Percentiles rank a stretch among this genome's conserved stretches.
phyloP scores from a whole-genome alignment of 352 stramenopile genomes.

The Phytophthora pluvialis region DNA sequence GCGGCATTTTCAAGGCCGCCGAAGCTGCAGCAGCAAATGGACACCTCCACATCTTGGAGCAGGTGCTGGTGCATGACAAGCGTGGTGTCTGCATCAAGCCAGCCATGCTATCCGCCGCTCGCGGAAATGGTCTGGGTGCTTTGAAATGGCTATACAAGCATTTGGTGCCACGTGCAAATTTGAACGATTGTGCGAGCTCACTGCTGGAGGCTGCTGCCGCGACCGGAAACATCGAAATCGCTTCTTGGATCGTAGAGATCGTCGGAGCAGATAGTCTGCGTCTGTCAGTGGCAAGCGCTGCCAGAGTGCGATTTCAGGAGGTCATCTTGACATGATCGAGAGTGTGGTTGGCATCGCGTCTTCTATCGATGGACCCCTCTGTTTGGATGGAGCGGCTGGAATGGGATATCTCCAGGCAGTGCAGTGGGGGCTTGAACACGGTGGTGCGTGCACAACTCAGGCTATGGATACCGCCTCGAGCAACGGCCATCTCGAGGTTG shows the following conservation, averaged over 20 bases:
- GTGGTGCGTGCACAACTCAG: constrained; percentile 15
- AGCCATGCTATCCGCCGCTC: constrained; percentile 24
- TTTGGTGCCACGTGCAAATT: background rate
- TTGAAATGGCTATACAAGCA: constrained; percentile 30
- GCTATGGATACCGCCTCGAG: constrained; percentile 34
- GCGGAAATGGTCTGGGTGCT: constrained; percentile 8
- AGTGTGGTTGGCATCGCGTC: constrained; percentile 18
- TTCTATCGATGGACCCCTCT: constrained; percentile 21
- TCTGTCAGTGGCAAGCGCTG: constrained; percentile 20
- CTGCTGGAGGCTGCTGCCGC: constrained; percentile 26
- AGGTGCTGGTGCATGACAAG: constrained; percentile 34
- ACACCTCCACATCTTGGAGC: constrained; percentile 23
- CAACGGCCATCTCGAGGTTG: constrained; percentile 31
- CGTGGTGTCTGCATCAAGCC: constrained; percentile 11
- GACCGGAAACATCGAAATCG: constrained; percentile 20
- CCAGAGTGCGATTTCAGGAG: constrained; percentile 28
- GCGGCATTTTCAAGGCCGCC: constrained; percentile 30
- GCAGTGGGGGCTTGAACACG: constrained; percentile 28
- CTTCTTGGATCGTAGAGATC: constrained; percentile 26
- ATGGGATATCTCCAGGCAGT: constrained; percentile 30
- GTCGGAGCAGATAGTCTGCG: constrained; percentile 22
- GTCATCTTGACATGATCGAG: constrained; percentile 29
- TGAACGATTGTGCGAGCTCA: constrained; percentile 13
- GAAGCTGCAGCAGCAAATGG: constrained; percentile 28
- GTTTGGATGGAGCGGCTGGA: constrained; percentile 25